Evolutionary conservation across 2,329 filamentous ascomycete genomes (phyloP).

Genomic region (Colletotrichum salicis): DNA sequence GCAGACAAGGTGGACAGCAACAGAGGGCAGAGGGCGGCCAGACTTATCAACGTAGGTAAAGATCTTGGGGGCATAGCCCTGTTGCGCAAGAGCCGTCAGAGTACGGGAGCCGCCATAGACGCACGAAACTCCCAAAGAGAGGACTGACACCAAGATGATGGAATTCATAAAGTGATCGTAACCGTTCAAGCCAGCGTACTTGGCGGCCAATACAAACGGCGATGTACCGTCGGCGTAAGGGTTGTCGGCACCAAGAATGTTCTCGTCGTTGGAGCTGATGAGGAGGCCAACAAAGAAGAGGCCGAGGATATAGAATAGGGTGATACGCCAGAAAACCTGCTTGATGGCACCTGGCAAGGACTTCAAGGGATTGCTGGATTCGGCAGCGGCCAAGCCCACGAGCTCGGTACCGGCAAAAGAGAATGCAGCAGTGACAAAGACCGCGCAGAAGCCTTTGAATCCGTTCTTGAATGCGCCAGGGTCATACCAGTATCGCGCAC

Average conservation of each 20-base stretch:
- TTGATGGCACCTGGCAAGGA: conserved; percentile 85
- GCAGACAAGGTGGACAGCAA: conserved; percentile 58
- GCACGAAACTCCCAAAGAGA: conserved; percentile 68
- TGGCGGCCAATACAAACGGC: conserved; percentile 68
- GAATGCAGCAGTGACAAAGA: conserved; percentile 79
- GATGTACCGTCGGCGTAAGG: conserved; percentile 46
- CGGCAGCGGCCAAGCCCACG: conserved; percentile 79
- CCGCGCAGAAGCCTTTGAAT: conserved; percentile 78
- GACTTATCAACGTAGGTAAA: conserved; percentile 68
- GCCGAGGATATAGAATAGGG: conserved; percentile 64
- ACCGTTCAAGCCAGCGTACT: conserved; percentile 60
- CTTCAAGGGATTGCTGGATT: conserved; percentile 76
- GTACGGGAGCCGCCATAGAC: conserved; percentile 71
- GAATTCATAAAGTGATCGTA: conserved; percentile 69
- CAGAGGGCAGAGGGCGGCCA: conserved; percentile 65
- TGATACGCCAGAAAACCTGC: conserved; percentile 74
- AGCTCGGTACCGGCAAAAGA: conserved; percentile 79
- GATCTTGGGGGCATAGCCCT: conserved; percentile 67
- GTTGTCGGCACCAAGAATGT: conserved; percentile 45
- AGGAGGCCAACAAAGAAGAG: conserved; percentile 64
- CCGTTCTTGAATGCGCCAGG: conserved; percentile 74
- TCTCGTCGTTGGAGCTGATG: conserved; percentile 55
- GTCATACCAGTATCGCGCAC: conserved; percentile 61
- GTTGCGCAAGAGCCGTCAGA: conserved; percentile 67
- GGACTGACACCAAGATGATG: conserved; percentile 67